These are phyloP conservation scores for Ceriops zippeliana DNA, from an alignment of 345 rosid species.

Conservation along the genomic window DNA sequence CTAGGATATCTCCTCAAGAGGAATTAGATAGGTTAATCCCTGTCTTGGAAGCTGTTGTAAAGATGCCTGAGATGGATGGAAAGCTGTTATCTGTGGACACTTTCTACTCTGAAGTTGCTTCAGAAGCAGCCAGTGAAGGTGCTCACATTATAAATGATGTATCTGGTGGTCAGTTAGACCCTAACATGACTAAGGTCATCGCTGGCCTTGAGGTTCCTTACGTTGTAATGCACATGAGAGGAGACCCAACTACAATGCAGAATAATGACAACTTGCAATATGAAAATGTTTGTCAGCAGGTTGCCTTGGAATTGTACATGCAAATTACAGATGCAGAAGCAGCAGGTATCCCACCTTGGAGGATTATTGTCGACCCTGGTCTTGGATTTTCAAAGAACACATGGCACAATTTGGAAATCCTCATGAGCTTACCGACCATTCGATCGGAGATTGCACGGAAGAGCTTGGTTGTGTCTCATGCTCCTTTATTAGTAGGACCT, in stretches of 20 bases:
- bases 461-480: conserved; percentile 64
- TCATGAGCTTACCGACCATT: conserved; percentile 51
- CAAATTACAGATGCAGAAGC: conserved; percentile 63
- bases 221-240: conserved; percentile 95
- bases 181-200: conserved; percentile 61
- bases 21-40: conserved; percentile 73
- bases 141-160: conserved; percentile 87
- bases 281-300: conserved; percentile 58
- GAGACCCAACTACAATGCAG: conserved; percentile 86
- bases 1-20: conserved; percentile 58
- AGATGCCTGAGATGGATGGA: conserved; percentile 82
- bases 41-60: conserved; percentile 57
- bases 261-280: conserved; percentile 62
- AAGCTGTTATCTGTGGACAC: conserved; percentile 82
- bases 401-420: conserved; percentile 67
- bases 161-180: conserved; percentile 73
- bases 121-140: conserved; percentile 69
- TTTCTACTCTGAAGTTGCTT: conserved; percentile 80
- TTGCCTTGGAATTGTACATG: conserved; percentile 61
- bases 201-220: conserved; percentile 68
- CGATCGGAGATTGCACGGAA: conserved; percentile 60
- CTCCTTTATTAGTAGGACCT: conserved; percentile 75
- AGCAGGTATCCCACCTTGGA: conserved; percentile 86
- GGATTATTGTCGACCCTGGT: conserved; percentile 82
- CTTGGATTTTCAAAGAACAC: conserved; percentile 82